phyloP scores from a whole-genome alignment of 495 filamentous ascomycete genomes.

The Penicillium subrubescens region DNA sequence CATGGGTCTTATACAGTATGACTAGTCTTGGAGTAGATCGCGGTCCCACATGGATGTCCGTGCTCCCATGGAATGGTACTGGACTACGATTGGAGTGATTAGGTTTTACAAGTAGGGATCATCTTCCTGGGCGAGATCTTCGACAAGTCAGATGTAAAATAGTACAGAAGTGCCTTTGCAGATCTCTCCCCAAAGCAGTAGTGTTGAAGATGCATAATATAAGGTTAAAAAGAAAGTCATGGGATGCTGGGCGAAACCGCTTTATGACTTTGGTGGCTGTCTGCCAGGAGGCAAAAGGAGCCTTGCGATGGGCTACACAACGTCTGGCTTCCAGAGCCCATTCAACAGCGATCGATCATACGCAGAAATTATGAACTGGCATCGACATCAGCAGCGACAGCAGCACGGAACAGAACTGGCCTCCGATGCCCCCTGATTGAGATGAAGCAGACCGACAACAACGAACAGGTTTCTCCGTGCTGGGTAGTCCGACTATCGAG shows the following conservation, averaged over 20 bases:
- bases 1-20: neutral
- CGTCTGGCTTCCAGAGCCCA: neutral
- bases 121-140: neutral
- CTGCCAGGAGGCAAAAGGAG: neutral
- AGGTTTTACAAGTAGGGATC: neutral
- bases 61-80: neutral
- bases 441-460: neutral
- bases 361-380: neutral
- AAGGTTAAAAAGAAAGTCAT: neutral
- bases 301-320: neutral
- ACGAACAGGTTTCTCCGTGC: neutral
- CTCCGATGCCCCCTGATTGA: neutral
- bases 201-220: neutral
- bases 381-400: neutral
- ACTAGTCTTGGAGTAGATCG: neutral
- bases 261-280: neutral
- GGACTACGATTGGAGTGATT: neutral
- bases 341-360: neutral
- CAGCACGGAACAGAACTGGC: neutral
- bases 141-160: neutral
- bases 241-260: neutral
- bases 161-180: neutral
- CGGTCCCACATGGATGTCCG: neutral
- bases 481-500: neutral
- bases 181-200: neutral